Percentiles rank a stretch among this genome's conserved stretches.
Conservation (phyloP, 305 asterid species). For the Solanum chacoense region DNA sequence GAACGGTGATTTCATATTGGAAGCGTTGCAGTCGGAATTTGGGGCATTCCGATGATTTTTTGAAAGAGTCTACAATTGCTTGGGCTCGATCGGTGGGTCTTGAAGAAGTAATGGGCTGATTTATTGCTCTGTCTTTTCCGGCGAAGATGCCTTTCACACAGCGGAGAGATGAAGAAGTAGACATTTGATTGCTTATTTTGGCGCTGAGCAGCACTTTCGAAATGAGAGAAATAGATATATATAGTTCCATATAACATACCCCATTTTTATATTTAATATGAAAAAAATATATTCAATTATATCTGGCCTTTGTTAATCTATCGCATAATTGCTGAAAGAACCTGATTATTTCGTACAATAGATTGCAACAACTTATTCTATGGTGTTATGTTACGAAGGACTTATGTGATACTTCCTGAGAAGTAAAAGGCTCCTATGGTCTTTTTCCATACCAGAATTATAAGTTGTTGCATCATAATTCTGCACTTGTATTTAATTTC, state of each 20-base stretch:
- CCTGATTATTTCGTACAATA: neutral
- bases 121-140: neutral
- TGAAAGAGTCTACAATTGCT: slow-evolving; percentile 1
- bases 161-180: neutral
- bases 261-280: neutral
- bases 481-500: neutral
- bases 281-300: neutral
- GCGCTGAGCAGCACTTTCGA: neutral
- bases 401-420: neutral
- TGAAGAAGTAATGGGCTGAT: neutral
- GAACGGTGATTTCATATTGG: slow-evolving; percentile 8
- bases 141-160: neutral
- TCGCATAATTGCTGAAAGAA: neutral
- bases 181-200: neutral
- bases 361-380: neutral
- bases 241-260: neutral
- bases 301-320: neutral
- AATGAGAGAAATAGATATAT: neutral
- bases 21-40: slow-evolving; percentile 19
- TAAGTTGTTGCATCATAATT: neutral
- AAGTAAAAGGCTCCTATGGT: neutral
- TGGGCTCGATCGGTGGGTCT: neutral
- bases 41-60: slow-evolving; percentile 10
- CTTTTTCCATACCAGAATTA: neutral
- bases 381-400: neutral